Conservation (phyloP, 2,329 filamentous ascomycete species). For the Aspergillus neoniger region DNA sequence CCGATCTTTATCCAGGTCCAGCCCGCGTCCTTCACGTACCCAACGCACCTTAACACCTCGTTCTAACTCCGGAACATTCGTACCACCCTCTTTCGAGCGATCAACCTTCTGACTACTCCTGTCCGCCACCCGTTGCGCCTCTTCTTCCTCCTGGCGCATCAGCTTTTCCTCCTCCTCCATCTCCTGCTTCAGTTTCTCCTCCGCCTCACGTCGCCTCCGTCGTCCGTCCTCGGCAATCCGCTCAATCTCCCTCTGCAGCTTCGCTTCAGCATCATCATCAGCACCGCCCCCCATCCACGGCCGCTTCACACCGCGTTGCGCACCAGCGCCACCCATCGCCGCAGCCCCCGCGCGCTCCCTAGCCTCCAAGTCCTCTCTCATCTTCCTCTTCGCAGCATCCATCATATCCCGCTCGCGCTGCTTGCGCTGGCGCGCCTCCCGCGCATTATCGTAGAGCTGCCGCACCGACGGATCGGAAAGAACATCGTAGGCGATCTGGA, state of each 20-base stretch:
- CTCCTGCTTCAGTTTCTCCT: conserved; percentile 48
- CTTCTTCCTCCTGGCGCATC: conserved; percentile 46
- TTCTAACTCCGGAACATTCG: conserved; percentile 55
- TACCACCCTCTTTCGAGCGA: conserved; percentile 40
- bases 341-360: conserved; percentile 61
- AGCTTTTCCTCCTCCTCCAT: conserved; percentile 43
- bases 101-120: conserved; percentile 35
- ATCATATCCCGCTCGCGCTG: conserved; percentile 72
- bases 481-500: conserved; percentile 84
- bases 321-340: conserved; percentile 32
- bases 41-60: conserved; percentile 62
- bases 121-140: conserved; percentile 42
- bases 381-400: conserved; percentile 69
- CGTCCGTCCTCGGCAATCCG: conserved; percentile 56
- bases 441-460: conserved; percentile 74
- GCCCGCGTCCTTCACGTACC: conserved; percentile 49
- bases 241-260: conserved; percentile 56
- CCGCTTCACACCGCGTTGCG: conserved; percentile 58
- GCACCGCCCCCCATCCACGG: conserved; percentile 47
- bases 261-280: conserved; percentile 47
- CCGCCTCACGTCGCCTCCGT: conserved; percentile 53
- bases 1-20: conserved; percentile 51
- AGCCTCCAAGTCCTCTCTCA: conserved; percentile 84
- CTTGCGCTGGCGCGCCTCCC: conserved; percentile 70
- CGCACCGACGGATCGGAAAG: conserved; percentile 71